Evolutionary conservation across 179 eudicot species (phyloP).

Genomic region (Spergularia azorica): DNA sequence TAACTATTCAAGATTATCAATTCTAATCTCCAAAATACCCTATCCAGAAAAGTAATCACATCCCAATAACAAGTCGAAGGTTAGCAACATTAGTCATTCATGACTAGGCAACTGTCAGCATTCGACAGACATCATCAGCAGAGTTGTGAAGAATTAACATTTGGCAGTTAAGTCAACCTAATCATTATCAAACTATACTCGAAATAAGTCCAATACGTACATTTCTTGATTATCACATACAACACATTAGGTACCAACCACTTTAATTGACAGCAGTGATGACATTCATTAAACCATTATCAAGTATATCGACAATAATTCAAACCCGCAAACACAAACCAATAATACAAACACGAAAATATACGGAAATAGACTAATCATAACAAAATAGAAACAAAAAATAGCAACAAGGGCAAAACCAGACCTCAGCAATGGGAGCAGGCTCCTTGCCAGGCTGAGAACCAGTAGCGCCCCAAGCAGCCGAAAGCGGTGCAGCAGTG

Average conservation of each 20-base stretch:
- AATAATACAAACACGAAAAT: neutral
- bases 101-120: neutral
- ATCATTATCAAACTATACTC: neutral
- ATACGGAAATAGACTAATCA: neutral
- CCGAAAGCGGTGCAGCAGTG: conserved; percentile 1
- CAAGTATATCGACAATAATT: neutral
- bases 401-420: neutral
- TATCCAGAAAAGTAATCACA: neutral
- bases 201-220: neutral
- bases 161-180: neutral
- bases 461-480: conserved; percentile 1
- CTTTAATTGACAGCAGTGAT: neutral
- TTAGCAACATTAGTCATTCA: neutral
- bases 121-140: neutral
- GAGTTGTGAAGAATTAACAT: neutral
- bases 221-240: neutral
- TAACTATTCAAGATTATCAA: neutral
- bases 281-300: too few species aligned
- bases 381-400: neutral
- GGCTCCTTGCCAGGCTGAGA: conserved; percentile 31
- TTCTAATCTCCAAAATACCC: neutral
- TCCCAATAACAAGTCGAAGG: neutral
- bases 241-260: neutral
- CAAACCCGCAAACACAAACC: neutral
- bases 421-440: conserved; percentile 34